These are phyloP conservation scores for Wickerhamomyces chaumierensis DNA, from an alignment of 805 yeast species.

Conservation along the genomic window DNA sequence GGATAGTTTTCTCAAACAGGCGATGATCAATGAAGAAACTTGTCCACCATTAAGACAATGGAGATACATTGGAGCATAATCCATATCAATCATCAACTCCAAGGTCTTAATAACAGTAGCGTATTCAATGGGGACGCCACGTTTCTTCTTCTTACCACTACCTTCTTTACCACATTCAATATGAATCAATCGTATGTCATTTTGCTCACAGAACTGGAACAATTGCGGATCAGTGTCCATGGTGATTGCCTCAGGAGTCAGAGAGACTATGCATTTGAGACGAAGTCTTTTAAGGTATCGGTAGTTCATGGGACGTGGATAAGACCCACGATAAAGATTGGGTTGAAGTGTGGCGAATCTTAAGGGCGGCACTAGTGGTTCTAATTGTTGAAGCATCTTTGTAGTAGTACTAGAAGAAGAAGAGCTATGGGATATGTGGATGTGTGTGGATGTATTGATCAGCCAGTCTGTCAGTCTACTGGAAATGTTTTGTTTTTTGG, in stretches of 20 bases:
- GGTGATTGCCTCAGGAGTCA: constrained; percentile 69
- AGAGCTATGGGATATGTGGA: no score
- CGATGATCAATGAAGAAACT: constrained; percentile 72
- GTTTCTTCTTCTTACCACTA: constrained; percentile 54
- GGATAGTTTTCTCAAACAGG: constrained; percentile 72
- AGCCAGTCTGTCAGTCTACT: no score
- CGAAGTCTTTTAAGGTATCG: constrained; percentile 55
- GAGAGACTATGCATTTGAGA: constrained; percentile 61
- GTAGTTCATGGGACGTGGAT: constrained; percentile 68
- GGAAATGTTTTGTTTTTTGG: no score
- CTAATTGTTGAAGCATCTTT: neutral
- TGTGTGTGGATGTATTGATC: neutral
- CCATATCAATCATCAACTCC: constrained; percentile 46
- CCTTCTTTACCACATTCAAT: constrained; percentile 51
- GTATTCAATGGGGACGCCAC: constrained; percentile 72
- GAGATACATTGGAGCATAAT: constrained; percentile 60
- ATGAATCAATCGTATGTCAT: constrained; percentile 56
- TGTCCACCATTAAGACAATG: constrained; percentile 90
- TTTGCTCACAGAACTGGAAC: constrained; percentile 36
- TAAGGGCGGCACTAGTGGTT: constrained; percentile 56
- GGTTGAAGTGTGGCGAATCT: constrained; percentile 65
- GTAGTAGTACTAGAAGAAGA: neutral
- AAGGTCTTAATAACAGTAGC: constrained; percentile 49
- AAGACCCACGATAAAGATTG: constrained; percentile 70
- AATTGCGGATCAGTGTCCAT: constrained; percentile 38